Evolutionary conservation across 306 rosid species (phyloP).

Genomic region (Albizia julibrissin): DNA sequence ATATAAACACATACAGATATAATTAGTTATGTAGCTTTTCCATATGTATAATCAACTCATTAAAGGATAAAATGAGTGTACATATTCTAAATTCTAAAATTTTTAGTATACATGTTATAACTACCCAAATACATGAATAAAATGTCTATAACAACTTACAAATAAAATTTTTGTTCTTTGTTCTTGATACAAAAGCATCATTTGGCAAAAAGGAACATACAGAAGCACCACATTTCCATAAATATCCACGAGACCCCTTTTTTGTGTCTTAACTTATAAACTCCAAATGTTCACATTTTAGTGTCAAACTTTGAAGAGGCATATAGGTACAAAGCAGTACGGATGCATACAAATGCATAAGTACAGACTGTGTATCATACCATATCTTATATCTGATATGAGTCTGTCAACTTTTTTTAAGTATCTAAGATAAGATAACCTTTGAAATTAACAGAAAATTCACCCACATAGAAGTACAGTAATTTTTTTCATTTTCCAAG

Average conservation of each 20-base stretch:
- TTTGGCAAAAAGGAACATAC: not conserved
- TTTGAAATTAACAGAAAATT: conserved; percentile 6
- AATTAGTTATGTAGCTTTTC: not conserved
- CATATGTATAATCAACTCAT: not conserved
- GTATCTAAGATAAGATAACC: not conserved
- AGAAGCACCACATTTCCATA: not conserved
- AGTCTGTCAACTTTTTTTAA: not conserved
- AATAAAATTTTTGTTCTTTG: not conserved
- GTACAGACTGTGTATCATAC: not conserved
- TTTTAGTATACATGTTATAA: not conserved
- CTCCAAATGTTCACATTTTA: not conserved
- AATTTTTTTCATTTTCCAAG: conserved; percentile 6
- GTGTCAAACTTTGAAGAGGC: not conserved
- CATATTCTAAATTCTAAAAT: not conserved
- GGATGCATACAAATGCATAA: not conserved
- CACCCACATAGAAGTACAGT: not conserved
- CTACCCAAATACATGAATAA: not conserved
- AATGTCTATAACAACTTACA: not conserved
- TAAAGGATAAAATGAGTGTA: not conserved
- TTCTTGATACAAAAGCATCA: not conserved
- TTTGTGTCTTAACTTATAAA: not conserved
- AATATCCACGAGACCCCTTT: not conserved
- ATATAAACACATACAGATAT: too few relatives aligned
- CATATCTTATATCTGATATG: not conserved
- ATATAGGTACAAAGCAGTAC: not conserved